Evolutionary conservation across 148 eudicot genomes (phyloP).

Genomic region (Persicaria tinctoria): DNA sequence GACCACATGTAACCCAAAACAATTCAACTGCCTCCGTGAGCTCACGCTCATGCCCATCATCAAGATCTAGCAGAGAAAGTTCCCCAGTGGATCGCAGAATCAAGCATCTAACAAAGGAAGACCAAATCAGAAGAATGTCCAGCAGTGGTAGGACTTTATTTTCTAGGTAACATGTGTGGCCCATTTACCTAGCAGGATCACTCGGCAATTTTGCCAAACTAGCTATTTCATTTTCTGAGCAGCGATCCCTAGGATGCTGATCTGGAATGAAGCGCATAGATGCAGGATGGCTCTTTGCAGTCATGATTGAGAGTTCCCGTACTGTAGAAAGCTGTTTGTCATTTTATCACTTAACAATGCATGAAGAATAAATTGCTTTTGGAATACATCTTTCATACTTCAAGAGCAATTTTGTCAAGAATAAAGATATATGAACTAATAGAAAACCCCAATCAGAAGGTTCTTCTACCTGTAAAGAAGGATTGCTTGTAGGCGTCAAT

Average conservation of each 20-base stretch:
- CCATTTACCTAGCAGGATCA: constrained; percentile 75
- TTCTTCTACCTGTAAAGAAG: constrained; percentile 64
- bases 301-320: constrained; percentile 99
- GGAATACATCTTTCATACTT: constrained; percentile 10
- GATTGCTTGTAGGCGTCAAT: constrained; percentile 69
- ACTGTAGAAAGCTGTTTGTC: constrained; percentile 99
- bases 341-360: constrained; percentile 96
- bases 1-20: constrained; percentile 98
- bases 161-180: neutral
- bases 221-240: constrained; percentile 28
- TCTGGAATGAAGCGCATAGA: constrained; percentile 94
- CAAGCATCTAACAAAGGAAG: constrained; percentile 49
- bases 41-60: constrained; percentile 91
- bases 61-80: constrained; percentile 75
- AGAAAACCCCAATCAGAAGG: constrained; percentile 10
- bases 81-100: constrained; percentile 85
- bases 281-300: constrained; percentile 95
- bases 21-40: constrained; percentile 92
- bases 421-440: constrained; percentile 12
- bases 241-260: constrained; percentile 47
- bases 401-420: constrained; percentile 6
- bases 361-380: constrained; percentile 33
- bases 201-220: constrained; percentile 27
- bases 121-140: constrained; percentile 15
- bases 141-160: neutral